phyloP scores from a whole-genome alignment of 495 filamentous ascomycete species.

The Daldinia bambusicola region DNA sequence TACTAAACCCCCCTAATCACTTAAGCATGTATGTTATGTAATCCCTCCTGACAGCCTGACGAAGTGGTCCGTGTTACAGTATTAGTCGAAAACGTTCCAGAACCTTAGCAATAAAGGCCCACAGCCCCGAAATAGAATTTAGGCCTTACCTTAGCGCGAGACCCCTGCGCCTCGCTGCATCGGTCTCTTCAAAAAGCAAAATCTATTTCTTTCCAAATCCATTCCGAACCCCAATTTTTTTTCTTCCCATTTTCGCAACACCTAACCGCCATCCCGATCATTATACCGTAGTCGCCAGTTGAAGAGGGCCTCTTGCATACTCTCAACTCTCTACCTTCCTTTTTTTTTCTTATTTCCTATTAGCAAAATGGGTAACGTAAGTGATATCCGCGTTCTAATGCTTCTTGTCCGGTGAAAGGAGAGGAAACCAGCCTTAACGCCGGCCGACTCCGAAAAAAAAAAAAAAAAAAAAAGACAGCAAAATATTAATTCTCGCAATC shows the following conservation, averaged over 20 bases:
- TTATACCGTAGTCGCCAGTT: constrained; percentile 11
- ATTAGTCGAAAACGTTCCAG: constrained; percentile 17
- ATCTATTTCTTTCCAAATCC: constrained; percentile 38
- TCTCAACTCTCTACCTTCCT: not conserved
- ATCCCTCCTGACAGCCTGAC: not conserved
- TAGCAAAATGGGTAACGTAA: constrained; percentile 65
- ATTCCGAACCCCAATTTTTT: constrained; percentile 28
- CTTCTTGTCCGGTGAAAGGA: not conserved
- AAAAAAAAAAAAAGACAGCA: not conserved
- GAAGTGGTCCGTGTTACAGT: not conserved
- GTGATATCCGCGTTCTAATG: constrained; percentile 22
- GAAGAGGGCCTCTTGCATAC: not conserved
- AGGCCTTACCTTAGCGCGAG: constrained; percentile 17
- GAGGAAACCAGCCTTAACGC: constrained; percentile 7
- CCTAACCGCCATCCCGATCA: constrained; percentile 28
- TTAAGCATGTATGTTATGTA: not conserved
- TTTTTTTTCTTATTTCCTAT: constrained; percentile 8
- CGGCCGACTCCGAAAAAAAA: constrained; percentile 6
- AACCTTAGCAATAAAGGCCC: constrained; percentile 9
- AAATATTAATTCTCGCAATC: constrained; percentile 24
- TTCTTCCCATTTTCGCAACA: constrained; percentile 30
- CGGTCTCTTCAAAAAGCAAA: constrained; percentile 22
- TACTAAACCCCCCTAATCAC: not conserved
- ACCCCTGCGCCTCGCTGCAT: constrained; percentile 24
- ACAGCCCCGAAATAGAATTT: constrained; percentile 14